These are phyloP conservation scores for Cladosporium colombiae DNA, from an alignment of 2,329 filamentous ascomycete genomes.

Conservation along the genomic window DNA sequence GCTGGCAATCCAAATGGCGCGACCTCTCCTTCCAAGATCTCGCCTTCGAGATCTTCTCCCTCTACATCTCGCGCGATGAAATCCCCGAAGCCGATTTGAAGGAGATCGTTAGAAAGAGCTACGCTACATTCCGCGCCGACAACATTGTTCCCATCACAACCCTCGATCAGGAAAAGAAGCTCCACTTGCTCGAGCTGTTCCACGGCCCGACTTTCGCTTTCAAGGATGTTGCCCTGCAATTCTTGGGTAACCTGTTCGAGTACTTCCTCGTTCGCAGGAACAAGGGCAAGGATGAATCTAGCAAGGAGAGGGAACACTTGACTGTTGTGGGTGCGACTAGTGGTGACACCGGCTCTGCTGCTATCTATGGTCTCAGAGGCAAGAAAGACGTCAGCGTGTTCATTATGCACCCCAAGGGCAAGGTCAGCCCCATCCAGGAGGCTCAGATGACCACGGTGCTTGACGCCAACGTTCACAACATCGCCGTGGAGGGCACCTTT, in stretches of 20 bases:
- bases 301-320: slow-evolving; percentile 71
- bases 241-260: slow-evolving; percentile 93
- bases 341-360: slow-evolving; percentile 88
- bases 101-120: slow-evolving; percentile 79
- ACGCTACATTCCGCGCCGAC: slow-evolving; percentile 80
- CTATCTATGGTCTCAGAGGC: slow-evolving; percentile 89
- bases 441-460: slow-evolving; percentile 95
- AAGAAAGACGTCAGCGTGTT: slow-evolving; percentile 98
- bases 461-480: slow-evolving; percentile 89
- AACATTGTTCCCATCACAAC: slow-evolving; percentile 78
- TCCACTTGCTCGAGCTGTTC: slow-evolving; percentile 91
- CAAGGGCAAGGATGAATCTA: slow-evolving; percentile 59
- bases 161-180: slow-evolving; percentile 69
- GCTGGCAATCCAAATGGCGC: slow-evolving; percentile 72
- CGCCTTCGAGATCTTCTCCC: slow-evolving; percentile 79
- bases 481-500: slow-evolving; percentile 86
- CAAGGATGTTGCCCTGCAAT: slow-evolving; percentile 92
- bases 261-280: slow-evolving; percentile 80
- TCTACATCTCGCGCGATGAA: slow-evolving; percentile 82
- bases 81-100: slow-evolving; percentile 80
- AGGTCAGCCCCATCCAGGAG: slow-evolving; percentile 89
- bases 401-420: slow-evolving; percentile 89
- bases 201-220: slow-evolving; percentile 95
- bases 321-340: slow-evolving; percentile 86
- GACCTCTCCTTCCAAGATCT: slow-evolving; percentile 78